Evolutionary conservation across 2,329 filamentous ascomycete genomes (phyloP).

Genomic region (Pseudogymnoascus sp.): DNA sequence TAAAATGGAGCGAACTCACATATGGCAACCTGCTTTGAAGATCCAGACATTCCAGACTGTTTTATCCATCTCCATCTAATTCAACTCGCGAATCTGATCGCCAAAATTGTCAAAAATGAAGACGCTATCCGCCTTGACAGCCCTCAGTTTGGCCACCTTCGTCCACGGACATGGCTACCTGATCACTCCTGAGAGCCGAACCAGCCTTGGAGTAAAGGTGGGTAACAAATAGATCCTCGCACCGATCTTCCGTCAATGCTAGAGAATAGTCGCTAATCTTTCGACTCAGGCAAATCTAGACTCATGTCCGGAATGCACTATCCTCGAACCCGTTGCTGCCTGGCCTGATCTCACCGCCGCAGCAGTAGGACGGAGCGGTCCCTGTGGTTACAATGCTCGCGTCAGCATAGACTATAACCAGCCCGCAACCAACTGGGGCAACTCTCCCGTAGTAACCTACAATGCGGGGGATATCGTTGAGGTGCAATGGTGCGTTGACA

Average conservation of each 20-base stretch:
- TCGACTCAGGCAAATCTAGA: conserved; percentile 35
- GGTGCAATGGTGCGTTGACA: conserved; percentile 47
- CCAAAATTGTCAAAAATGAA: neutral
- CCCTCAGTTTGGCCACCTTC: neutral
- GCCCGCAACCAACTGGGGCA: conserved; percentile 25
- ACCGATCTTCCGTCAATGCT: neutral
- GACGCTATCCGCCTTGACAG: neutral
- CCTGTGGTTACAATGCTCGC: conserved; percentile 46
- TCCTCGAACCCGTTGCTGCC: conserved; percentile 42
- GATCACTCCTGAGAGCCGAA: conserved; percentile 35
- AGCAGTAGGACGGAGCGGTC: conserved; percentile 38
- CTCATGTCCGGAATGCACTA: conserved; percentile 45
- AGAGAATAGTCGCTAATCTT: neutral
- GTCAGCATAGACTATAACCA: conserved; percentile 37
- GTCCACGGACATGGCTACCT: conserved; percentile 38
- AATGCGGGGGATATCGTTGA: conserved; percentile 37
- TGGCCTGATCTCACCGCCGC: conserved; percentile 43
- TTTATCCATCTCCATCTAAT: neutral
- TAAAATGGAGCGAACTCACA: neutral
- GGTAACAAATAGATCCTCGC: neutral
- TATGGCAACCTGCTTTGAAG: neutral
- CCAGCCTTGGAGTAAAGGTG: conserved; percentile 36
- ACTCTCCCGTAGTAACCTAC: conserved; percentile 37
- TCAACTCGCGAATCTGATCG: neutral
- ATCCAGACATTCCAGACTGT: neutral